Base-by-base conservation (phyloP, 768 basidiomycete species). In the Solioccasus polychromus region DNA sequence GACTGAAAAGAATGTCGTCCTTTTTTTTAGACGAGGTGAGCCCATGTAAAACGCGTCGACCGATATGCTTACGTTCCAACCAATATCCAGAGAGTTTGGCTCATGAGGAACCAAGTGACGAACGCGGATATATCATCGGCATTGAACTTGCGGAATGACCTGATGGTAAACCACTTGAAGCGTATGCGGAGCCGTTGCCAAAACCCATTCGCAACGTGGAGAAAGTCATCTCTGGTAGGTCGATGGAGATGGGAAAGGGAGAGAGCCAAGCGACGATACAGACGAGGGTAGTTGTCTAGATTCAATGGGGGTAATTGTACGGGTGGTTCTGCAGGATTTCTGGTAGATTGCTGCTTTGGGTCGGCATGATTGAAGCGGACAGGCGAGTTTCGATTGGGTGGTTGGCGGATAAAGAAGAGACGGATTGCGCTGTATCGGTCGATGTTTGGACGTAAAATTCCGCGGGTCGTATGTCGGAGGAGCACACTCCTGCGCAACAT, bases 121-220 rank as follows among this genome's bases (percentile, higher is more conserved):
- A 99, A 97, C 1, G 94, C 95, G 32, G 92, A 94, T 44, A 95
- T 88, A 63, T 99, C 96, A 64, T 99, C 96, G 40, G 90, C 86
- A 55, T 96, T 93, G 69, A 94, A 99, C 59, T 81, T 85, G 37
- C 95, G 81, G 70, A 96, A 99, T 4, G 90, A 92, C 51, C 90
- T 77, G 57, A 98, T 94, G 10, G 92, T 92, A 54, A 93, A 88
- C 96, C 96, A 99, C 63, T 92, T 92, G 72, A 97, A 91, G n/a
- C 92, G 80, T 54, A 98, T 88, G 18, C 85, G 78, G 19, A 87
- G 65, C 3, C 96, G 82, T 54, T 95, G 80, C 84, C 92, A 92
- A 63, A 94, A 93, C n/a, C 85, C 83, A 24, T 78, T 87, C 4
- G 94, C 85, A 4, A 91, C 85, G 17, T 78, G 80, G 28, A 98